Conservation (phyloP, 495 filamentous ascomycete genomes). For the Aspergillus sclerotioniger region DNA sequence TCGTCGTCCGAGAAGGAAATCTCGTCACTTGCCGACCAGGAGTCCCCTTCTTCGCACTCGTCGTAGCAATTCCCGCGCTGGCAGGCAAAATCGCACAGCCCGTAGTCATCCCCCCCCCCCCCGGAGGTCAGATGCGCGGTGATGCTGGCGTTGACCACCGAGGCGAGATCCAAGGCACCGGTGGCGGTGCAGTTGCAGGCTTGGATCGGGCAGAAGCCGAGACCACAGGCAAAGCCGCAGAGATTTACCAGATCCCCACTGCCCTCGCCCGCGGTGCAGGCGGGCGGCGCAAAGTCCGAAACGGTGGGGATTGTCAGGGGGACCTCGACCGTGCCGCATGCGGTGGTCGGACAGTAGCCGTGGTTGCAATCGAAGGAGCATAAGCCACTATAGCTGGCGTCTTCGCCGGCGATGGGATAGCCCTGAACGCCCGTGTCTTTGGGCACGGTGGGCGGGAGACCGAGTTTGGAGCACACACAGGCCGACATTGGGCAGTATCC, state of each 20-base stretch:
- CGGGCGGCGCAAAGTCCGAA: background rate
- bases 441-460: background rate
- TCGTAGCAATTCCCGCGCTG: background rate
- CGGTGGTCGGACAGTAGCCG: slow-evolving; percentile 30
- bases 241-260: slow-evolving; percentile 9
- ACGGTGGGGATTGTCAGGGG: background rate
- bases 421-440: slow-evolving; percentile 46
- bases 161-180: background rate
- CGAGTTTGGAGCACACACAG: slow-evolving; percentile 15
- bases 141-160: background rate
- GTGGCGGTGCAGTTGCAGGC: slow-evolving; percentile 15
- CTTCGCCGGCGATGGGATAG: slow-evolving; percentile 41
- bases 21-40: background rate
- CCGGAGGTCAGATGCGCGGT: background rate
- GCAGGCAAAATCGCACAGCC: background rate
- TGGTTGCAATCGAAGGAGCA: slow-evolving; percentile 14
- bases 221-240: slow-evolving; percentile 16
- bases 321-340: slow-evolving; percentile 20
- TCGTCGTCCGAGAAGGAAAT: background rate
- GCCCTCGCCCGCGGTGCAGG: slow-evolving; percentile 5
- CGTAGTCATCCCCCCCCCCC: background rate
- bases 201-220: slow-evolving; percentile 19
- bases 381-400: slow-evolving; percentile 8
- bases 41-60: background rate
- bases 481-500: slow-evolving; percentile 21